Percentiles rank a stretch among this genome's conserved stretches.
These are phyloP conservation scores for Penicillium crustosum DNA, from an alignment of 2,329 filamentous ascomycete species.

Conservation along the genomic window DNA sequence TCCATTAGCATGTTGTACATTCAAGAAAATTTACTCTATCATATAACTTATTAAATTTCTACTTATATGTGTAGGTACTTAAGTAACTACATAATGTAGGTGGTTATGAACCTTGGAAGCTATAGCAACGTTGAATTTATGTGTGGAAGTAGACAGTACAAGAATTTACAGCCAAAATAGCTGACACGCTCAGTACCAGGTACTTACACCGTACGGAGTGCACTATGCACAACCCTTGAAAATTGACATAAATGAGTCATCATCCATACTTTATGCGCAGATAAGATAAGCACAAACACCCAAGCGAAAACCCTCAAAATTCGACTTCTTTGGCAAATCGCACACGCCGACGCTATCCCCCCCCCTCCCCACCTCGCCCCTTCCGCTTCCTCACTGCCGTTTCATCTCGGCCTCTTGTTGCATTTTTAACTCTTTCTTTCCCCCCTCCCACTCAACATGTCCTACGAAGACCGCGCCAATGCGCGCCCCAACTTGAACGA, in stretches of 20 bases:
- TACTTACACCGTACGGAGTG: background rate
- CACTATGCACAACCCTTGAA: background rate
- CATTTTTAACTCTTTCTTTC: constrained; percentile 8
- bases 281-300: constrained; percentile 49
- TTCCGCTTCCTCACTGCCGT: constrained; percentile 22
- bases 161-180: background rate
- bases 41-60: background rate
- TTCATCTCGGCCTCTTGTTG: constrained; percentile 18
- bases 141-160: background rate
- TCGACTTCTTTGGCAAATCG: constrained; percentile 41
- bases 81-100: too few species aligned
- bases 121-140: background rate
- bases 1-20: background rate
- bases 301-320: constrained; percentile 51
- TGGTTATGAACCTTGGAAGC: background rate
- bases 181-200: background rate
- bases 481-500: constrained; percentile 57
- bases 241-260: constrained; percentile 32
- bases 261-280: constrained; percentile 19
- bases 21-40: background rate
- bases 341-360: constrained; percentile 39
- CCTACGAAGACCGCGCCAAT: constrained; percentile 46
- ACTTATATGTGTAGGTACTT: background rate
- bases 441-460: constrained; percentile 39
- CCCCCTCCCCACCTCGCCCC: constrained; percentile 22